These are phyloP conservation scores for Cercophora sp. DNA, from an alignment of 495 filamentous ascomycete genomes.

Conservation along the genomic window DNA sequence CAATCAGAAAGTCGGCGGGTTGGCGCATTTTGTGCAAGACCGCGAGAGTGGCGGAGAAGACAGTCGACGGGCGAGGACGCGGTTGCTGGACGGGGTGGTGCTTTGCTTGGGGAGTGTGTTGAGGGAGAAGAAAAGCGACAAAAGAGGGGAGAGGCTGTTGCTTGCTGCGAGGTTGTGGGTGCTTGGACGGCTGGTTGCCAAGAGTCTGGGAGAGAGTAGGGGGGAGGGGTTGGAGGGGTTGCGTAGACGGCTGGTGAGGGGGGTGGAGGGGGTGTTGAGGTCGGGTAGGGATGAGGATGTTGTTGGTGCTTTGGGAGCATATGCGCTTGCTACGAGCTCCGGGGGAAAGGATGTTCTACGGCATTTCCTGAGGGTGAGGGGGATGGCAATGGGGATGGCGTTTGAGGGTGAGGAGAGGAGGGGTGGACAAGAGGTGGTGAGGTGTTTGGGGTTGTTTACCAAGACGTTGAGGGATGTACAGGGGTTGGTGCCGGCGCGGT, in stretches of 20 bases:
- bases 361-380: conserved; percentile 75
- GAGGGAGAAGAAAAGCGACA: conserved; percentile 14
- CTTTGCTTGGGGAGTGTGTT: conserved; percentile 34
- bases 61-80: conserved; percentile 31
- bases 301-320: conserved; percentile 70
- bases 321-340: conserved; percentile 76
- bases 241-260: conserved; percentile 55
- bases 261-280: conserved; percentile 64
- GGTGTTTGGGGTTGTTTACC: conserved; percentile 66
- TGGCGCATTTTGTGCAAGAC: conserved; percentile 53
- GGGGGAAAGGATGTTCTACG: conserved; percentile 74
- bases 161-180: conserved; percentile 78
- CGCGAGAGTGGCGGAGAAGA: conserved; percentile 16
- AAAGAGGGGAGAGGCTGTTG: conserved; percentile 49
- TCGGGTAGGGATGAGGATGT: conserved; percentile 47
- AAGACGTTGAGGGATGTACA: conserved; percentile 75
- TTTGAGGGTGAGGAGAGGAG: conserved; percentile 36
- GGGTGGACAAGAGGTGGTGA: conserved; percentile 47
- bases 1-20: conserved; percentile 61
- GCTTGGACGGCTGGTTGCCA: conserved; percentile 55
- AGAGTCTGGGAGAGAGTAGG: conserved; percentile 55
- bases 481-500: conserved; percentile 62
- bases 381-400: conserved; percentile 59
- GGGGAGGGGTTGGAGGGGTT: conserved; percentile 58
- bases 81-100: conserved; percentile 39